A percentile compares a stretch with the other conserved stretches of the same genome.
Conservation (phyloP, 345 rosid genomes). For the Streptanthus diversifolius region DNA sequence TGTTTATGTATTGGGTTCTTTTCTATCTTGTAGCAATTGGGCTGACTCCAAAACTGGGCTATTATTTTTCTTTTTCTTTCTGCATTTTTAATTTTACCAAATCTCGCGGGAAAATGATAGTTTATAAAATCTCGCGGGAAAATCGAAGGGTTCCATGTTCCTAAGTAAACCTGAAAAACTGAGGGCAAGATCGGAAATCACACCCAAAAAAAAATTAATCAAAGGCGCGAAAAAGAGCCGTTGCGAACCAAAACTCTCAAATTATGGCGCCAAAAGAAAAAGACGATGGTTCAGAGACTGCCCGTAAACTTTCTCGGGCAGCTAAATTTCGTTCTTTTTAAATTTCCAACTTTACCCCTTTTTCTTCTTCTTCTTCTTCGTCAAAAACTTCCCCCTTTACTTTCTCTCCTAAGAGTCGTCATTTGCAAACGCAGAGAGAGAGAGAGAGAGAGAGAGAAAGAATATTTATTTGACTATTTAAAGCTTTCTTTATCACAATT, state of each 20-base stretch:
- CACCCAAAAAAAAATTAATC: background rate
- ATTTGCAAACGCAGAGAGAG: background rate
- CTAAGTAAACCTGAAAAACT: background rate
- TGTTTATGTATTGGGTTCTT: background rate
- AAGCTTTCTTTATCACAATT: conserved; percentile 22
- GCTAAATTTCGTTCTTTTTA: conserved; percentile 11
- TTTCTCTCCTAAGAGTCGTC: conserved; percentile 4
- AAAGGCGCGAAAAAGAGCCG: conserved; percentile 82
- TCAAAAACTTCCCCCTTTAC: conserved; percentile 22
- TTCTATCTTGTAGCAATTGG: background rate
- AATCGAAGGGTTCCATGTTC: background rate
- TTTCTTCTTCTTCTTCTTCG: conserved; percentile 4
- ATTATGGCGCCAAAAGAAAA: conserved; percentile 57
- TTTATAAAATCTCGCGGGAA: conserved; percentile 4
- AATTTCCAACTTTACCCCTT: background rate
- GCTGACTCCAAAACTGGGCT: background rate
- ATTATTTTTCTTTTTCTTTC: background rate
- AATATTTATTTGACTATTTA: conserved; percentile 25
- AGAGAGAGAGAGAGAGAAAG: background rate
- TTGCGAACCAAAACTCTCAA: conserved; percentile 38
- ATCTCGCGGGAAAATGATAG: conserved; percentile 11
- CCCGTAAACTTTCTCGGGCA: conserved; percentile 59
- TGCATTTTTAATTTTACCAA: background rate
- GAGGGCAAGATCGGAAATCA: conserved; percentile 26
- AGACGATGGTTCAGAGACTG: conserved; percentile 39